A percentile compares a stretch with the other conserved stretches of the same genome.
Conservation (phyloP, 2,329 filamentous ascomycete species). For the Escovopsis sp. region DNA sequence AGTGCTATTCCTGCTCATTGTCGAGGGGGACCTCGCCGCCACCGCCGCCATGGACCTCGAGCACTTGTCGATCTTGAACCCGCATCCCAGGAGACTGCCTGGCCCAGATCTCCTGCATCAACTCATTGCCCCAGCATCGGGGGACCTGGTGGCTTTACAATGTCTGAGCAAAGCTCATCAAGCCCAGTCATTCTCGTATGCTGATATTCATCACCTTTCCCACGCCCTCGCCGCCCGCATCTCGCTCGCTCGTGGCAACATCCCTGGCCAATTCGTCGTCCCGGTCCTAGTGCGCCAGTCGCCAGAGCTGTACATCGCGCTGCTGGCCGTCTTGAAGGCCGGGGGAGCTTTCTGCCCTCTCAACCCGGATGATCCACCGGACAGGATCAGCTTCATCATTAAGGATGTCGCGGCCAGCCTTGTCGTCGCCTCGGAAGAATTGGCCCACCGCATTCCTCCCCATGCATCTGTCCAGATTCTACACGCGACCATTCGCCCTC, state of each 20-base stretch:
- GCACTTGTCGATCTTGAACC: conserved; percentile 30
- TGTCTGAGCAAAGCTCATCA: conserved; percentile 11
- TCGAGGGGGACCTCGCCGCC: too few species aligned
- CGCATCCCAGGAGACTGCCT: conserved; percentile 21
- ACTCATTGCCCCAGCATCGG: conserved; percentile 35
- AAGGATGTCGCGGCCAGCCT: conserved; percentile 58
- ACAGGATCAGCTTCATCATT: conserved; percentile 67
- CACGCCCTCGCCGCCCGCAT: conserved; percentile 39
- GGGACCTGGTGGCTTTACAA: conserved; percentile 17
- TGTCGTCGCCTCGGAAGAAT: conserved; percentile 44
- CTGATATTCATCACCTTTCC: conserved; percentile 43
- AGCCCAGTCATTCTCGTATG: conserved; percentile 39
- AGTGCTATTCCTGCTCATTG: too few species aligned
- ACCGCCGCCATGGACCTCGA: conserved; percentile 11
- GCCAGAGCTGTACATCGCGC: conserved; percentile 59
- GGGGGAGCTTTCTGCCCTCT: conserved; percentile 80
- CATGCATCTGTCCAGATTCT: conserved; percentile 20
- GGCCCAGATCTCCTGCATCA: conserved; percentile 36
- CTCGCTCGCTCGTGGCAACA: conserved; percentile 3
- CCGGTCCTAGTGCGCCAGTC: conserved; percentile 68
- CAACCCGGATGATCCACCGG: conserved; percentile 59
- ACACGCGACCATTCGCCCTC: conserved; percentile 18
- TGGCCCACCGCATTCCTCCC: conserved; percentile 24
- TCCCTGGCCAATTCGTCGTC: conserved; percentile 32
- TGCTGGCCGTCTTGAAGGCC: conserved; percentile 63